Evolutionary conservation across 768 basidiomycete species (phyloP).

Genomic region (Suillus bovinus): DNA sequence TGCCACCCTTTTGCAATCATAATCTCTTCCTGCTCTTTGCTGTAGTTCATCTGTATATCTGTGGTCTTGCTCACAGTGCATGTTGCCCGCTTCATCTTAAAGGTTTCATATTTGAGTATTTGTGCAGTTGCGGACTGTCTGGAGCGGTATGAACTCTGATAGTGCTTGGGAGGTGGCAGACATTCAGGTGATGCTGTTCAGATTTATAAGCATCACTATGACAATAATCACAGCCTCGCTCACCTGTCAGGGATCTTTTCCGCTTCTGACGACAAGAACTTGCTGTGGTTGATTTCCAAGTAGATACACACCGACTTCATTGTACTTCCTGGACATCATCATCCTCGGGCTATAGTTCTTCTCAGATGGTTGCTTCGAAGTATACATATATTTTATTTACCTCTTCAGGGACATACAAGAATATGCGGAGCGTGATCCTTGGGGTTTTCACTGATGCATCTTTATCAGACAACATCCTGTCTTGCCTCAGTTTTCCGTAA

Average conservation of each 20-base stretch:
- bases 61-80: background rate
- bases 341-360: background rate
- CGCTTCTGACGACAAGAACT: background rate
- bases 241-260: background rate
- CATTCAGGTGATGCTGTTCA: slow-evolving; percentile 1
- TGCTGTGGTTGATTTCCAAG: background rate
- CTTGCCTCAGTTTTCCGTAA: background rate
- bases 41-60: background rate
- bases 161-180: background rate
- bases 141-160: slow-evolving; percentile 3
- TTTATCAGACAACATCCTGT: background rate
- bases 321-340: background rate
- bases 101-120: background rate
- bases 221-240: too few relatives aligned
- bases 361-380: background rate
- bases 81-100: background rate
- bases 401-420: background rate
- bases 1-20: slow-evolving; percentile 15
- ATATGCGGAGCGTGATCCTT: background rate
- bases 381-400: background rate
- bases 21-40: slow-evolving; percentile 2
- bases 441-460: background rate
- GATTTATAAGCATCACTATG: too few relatives aligned
- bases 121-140: background rate
- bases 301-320: background rate